A percentile compares a stretch with the other conserved stretches of the same genome.
phyloP scores from a whole-genome alignment of 2,329 filamentous ascomycete species.

The Fusarium brevicatenulatum region DNA sequence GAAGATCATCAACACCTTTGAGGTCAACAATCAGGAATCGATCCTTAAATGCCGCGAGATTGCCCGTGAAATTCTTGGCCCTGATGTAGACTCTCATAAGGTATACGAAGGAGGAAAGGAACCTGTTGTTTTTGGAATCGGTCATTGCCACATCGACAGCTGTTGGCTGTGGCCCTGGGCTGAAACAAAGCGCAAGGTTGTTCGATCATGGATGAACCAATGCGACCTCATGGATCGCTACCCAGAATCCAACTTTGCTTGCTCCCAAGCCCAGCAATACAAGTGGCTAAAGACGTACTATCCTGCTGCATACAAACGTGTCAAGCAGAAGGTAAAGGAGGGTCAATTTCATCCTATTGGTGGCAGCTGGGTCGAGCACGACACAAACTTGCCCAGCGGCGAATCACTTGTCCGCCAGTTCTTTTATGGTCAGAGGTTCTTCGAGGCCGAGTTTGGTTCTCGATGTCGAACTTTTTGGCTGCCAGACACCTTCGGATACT shows the following conservation, averaged over 20 bases:
- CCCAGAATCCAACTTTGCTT: conserved; percentile 90
- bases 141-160: conserved; percentile 97
- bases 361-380: conserved; percentile 98
- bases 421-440: conserved; percentile 93
- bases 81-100: conserved; percentile 81
- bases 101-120: conserved; percentile 83
- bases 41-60: conserved; percentile 85
- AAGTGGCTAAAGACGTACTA: conserved; percentile 96
- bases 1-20: conserved; percentile 89
- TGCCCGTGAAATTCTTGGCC: conserved; percentile 83
- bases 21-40: conserved; percentile 80
- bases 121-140: conserved; percentile 86
- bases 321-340: conserved; percentile 89
- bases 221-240: conserved; percentile 96
- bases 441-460: conserved; percentile 90
- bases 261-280: conserved; percentile 95
- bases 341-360: conserved; percentile 95
- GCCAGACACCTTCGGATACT: conserved; percentile 98
- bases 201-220: conserved; percentile 95
- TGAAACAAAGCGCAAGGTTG: conserved; percentile 96
- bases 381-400: conserved; percentile 96
- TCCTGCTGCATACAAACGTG: conserved; percentile 86
- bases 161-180: conserved; percentile 99
- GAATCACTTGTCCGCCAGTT: conserved; percentile 96
- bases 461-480: conserved; percentile 95